A percentile compares a stretch with the other conserved stretches of the same genome.
phyloP scores from a whole-genome alignment of 2,329 filamentous ascomycete genomes.

The Aspergillus nomiae region DNA sequence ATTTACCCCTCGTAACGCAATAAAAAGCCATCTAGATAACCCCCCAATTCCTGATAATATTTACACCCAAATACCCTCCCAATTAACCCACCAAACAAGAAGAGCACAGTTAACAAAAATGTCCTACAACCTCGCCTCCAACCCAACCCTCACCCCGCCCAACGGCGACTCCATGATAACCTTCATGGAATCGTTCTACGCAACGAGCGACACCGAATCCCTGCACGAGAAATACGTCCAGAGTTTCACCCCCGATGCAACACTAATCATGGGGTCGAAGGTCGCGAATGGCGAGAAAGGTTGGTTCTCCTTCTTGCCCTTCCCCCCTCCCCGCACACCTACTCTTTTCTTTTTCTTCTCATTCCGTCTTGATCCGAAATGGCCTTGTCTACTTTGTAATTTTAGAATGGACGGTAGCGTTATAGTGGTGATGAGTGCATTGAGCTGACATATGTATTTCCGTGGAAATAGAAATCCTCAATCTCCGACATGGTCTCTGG shows the following conservation, averaged over 20 bases:
- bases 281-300: constrained; percentile 33
- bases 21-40: not conserved
- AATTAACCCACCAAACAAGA: too few relatives aligned
- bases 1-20: not conserved
- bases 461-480: constrained; percentile 31
- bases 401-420: too few relatives aligned
- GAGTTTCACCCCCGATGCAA: constrained; percentile 38
- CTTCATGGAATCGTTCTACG: constrained; percentile 41
- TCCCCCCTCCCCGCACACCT: too few relatives aligned
- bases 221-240: constrained; percentile 37
- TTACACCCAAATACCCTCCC: too few relatives aligned
- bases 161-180: constrained; percentile 27
- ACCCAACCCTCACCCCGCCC: constrained; percentile 27
- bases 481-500: constrained; percentile 39
- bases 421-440: too few relatives aligned
- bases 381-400: too few relatives aligned
- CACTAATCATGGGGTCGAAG: constrained; percentile 42
- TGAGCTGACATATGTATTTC: too few relatives aligned
- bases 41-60: not conserved
- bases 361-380: too few relatives aligned
- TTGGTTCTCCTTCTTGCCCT: constrained; percentile 18
- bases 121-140: constrained; percentile 35
- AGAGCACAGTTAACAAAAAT: constrained; percentile 1
- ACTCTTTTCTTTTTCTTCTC: too few relatives aligned
- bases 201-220: constrained; percentile 37